Percentiles rank a stretch among this genome's conserved stretches.
Evolutionary conservation across 331 rosid genomes (phyloP).

Genomic region (Pyracantha coccinea): DNA sequence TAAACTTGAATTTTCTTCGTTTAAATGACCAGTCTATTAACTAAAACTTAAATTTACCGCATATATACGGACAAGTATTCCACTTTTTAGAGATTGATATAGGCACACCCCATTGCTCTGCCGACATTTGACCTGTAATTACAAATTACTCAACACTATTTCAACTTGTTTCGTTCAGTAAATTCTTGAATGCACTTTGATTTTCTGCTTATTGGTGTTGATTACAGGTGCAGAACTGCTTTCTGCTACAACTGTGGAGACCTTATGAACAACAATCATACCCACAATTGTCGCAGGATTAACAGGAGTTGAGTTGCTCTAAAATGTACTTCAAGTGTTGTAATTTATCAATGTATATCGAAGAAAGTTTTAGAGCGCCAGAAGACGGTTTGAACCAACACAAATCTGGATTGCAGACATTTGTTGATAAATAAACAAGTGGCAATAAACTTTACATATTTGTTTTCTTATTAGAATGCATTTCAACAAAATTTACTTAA

Average conservation of each 20-base stretch:
- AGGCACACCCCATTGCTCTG: background rate
- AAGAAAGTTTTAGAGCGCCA: background rate
- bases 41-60: background rate
- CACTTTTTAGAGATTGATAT: background rate
- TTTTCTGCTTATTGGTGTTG: slow-evolving; percentile 1
- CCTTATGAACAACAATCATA: too few relatives aligned
- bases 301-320: slow-evolving; percentile 8
- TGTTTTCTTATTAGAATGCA: background rate
- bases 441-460: too few relatives aligned
- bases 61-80: background rate
- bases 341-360: background rate
- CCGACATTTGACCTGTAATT: background rate
- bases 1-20: background rate
- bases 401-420: too few relatives aligned
- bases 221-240: slow-evolving; percentile 44
- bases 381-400: too few relatives aligned
- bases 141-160: background rate
- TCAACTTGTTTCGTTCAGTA: background rate
- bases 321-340: background rate
- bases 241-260: slow-evolving; percentile 65
- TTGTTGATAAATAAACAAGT: background rate
- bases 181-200: background rate
- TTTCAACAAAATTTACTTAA: background rate
- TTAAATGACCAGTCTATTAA: background rate
- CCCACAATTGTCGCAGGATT: slow-evolving; percentile 29